A percentile compares a stretch with the other conserved stretches of the same genome.
Conservation (phyloP, 2,329 filamentous ascomycete genomes). For the Coniella lustricola region DNA sequence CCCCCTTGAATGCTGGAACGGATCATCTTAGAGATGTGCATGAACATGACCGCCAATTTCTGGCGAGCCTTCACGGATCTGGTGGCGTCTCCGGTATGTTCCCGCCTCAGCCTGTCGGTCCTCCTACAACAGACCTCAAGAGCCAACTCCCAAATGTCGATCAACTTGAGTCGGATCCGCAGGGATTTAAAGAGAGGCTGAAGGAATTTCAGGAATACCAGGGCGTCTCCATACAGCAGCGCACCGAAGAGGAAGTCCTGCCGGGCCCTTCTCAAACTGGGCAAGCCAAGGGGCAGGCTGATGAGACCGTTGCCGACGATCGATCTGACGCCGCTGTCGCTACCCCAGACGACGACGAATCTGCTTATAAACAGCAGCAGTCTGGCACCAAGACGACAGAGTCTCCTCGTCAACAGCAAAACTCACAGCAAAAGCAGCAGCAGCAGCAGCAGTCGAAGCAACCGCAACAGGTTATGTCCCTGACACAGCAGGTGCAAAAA, state of each 20-base stretch:
- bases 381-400: slow-evolving; percentile 3
- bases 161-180: slow-evolving; percentile 45
- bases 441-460: slow-evolving; percentile 19
- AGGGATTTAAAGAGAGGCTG: slow-evolving; percentile 64
- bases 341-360: slow-evolving; percentile 18
- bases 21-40: slow-evolving; percentile 60
- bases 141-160: slow-evolving; percentile 43
- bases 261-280: slow-evolving; percentile 15
- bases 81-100: slow-evolving; percentile 26
- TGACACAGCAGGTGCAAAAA: slow-evolving; percentile 81
- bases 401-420: background rate
- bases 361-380: slow-evolving; percentile 18
- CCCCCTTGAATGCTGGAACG: slow-evolving; percentile 36
- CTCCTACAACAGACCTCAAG: slow-evolving; percentile 29
- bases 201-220: slow-evolving; percentile 77
- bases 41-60: slow-evolving; percentile 44
- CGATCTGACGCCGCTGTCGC: slow-evolving; percentile 13
- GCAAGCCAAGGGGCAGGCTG: slow-evolving; percentile 17
- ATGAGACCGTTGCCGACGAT: slow-evolving; percentile 2
- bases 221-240: slow-evolving; percentile 41
- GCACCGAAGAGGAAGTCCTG: slow-evolving; percentile 46
- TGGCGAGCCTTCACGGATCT: slow-evolving; percentile 34
- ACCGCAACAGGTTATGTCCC: slow-evolving; percentile 49
- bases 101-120: slow-evolving; percentile 32
- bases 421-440: slow-evolving; percentile 18